Percentiles rank a stretch among this genome's conserved stretches.
These are phyloP conservation scores for Candida anutae DNA, from an alignment of 1,139 yeast genomes.

Conservation along the genomic window DNA sequence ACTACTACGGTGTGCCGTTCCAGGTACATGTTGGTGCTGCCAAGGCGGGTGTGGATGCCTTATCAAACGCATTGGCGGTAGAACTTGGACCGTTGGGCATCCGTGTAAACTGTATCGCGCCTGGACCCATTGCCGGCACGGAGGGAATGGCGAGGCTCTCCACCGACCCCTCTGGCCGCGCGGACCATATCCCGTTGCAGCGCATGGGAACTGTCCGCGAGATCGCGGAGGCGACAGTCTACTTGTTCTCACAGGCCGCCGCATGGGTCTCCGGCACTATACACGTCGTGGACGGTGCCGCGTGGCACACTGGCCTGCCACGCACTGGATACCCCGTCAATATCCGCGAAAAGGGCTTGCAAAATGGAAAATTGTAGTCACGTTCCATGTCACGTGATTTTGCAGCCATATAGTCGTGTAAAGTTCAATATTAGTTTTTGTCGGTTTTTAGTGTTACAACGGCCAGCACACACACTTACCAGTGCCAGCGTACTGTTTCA, in stretches of 20 bases:
- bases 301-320: constrained; percentile 69
- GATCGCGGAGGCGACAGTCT: constrained; percentile 86
- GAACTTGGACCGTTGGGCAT: constrained; percentile 87
- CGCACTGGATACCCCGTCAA: constrained; percentile 26
- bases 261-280: constrained; percentile 73
- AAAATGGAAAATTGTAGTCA: constrained; percentile 5
- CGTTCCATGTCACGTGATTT: constrained; percentile 8
- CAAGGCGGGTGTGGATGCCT: constrained; percentile 91
- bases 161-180: constrained; percentile 25
- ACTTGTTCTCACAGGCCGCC: constrained; percentile 76
- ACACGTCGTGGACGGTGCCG: constrained; percentile 83
- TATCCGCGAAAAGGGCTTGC: too few relatives aligned
- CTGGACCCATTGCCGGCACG: constrained; percentile 77
- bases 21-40: constrained; percentile 90
- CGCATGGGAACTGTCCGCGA: constrained; percentile 69
- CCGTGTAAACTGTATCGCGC: constrained; percentile 75
- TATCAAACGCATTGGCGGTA: constrained; percentile 73
- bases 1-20: constrained; percentile 79
- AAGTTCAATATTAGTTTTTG: too few relatives aligned
- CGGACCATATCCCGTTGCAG: constrained; percentile 59
- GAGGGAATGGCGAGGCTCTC: constrained; percentile 66
- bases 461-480: too few relatives aligned
- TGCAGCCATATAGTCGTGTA: too few relatives aligned
- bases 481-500: too few relatives aligned
- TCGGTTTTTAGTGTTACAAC: too few relatives aligned